Conservation (phyloP, 192 early-diverging fungal species). For the Lunasporangiospora selenospora region DNA sequence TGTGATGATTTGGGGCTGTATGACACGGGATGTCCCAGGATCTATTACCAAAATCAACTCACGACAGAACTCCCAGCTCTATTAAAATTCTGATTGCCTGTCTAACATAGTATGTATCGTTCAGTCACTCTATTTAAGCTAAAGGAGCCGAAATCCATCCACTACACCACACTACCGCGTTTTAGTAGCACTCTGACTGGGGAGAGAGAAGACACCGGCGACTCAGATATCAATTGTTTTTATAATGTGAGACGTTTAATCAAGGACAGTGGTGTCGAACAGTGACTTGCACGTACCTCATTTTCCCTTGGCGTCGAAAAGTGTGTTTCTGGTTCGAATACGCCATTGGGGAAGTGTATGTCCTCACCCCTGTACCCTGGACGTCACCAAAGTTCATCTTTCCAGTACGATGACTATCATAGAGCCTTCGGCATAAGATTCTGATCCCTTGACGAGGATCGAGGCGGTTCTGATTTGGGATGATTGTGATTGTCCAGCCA, state of each 20-base stretch:
- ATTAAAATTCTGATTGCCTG: too few species aligned
- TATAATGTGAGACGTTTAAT: conserved; percentile 20
- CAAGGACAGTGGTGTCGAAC: conserved; percentile 5
- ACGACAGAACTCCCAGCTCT: too few species aligned
- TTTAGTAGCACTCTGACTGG: conserved; percentile 16
- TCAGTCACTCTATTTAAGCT: too few species aligned
- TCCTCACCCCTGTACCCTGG: too few species aligned
- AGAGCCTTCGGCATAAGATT: conserved; percentile 16
- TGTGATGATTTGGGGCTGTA: conserved; percentile 26
- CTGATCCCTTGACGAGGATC: conserved; percentile 24
- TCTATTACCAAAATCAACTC: too few species aligned
- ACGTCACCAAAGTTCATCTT: conserved; percentile 15
- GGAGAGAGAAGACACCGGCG: too few species aligned
- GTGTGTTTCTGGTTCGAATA: conserved; percentile 2
- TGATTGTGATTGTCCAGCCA: conserved; percentile 34
- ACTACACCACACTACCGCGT: too few species aligned
- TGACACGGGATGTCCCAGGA: conserved; percentile 30
- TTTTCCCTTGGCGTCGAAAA: neutral
- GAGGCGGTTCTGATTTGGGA: conserved; percentile 22
- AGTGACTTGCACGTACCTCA: neutral
- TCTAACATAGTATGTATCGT: too few species aligned
- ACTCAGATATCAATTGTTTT: conserved; percentile 17
- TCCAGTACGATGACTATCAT: conserved; percentile 20
- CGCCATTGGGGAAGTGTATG: too few species aligned
- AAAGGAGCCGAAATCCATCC: too few species aligned